Base-by-base conservation (phyloP, 306 rosid genomes). In the Boehmeria nivea region DNA sequence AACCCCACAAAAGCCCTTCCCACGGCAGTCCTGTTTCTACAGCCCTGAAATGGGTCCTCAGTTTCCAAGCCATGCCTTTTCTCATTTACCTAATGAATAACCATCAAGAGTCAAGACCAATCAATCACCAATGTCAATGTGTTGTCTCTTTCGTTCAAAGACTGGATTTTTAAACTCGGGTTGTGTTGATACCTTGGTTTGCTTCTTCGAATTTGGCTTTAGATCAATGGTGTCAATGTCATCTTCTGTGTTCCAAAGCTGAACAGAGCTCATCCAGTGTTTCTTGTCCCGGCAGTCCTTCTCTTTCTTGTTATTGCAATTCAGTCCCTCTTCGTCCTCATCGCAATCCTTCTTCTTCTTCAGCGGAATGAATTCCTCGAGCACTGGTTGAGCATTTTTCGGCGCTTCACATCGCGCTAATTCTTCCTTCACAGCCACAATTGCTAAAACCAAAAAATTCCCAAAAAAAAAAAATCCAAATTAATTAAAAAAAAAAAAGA, bases 251-350 rank as follows among this genome's bases (percentile, higher is more conserved):
- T 76, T 84, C 96, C 98, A 91, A 0, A 91, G 85, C 88, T 87
- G 96, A 60, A 91, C 94, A 18, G 98, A 87, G 65, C 96, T 91
- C 98, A 91, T 80, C 98, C 98, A 91, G 51, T 73, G 81, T 85
- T 75, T 87, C 85, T 91, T 91, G 64, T 91, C 98, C 57, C 64
- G 72, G 69, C 63, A 76, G 68, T 86, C 95, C 19, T 71, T 80
- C 15, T 85, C 78, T 27, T 55, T 71, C 16, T 40, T 19, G 4
- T 54, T 54, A 12, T 51, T 40, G 38, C 43, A 66, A 12, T 34
- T 9, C 6, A 9, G 54, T 48, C 18, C 70, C 40, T 70, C 79
- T 17, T 75, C 71, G 33, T 57, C 61, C 17, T 67, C 76, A 37
- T 75, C 79, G 40, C 54, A 58, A 45, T 87, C 89, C 45, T 72